These are phyloP conservation scores for Atkinsonella texensis DNA, from an alignment of 2,329 filamentous ascomycete species.

Conservation along the genomic window DNA sequence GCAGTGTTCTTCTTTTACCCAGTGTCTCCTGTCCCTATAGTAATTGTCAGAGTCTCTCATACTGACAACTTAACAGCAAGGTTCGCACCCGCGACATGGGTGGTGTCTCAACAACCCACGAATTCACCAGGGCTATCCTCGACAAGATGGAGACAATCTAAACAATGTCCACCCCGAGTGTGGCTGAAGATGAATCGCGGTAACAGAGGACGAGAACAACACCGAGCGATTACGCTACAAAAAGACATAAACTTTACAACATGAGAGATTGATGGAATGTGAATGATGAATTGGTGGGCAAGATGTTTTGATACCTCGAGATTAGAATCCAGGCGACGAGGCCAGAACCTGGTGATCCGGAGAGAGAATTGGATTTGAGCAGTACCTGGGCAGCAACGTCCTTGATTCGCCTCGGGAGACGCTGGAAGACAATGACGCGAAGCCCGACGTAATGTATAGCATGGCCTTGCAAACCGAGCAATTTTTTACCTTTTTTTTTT, in stretches of 20 bases:
- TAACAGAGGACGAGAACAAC: neutral
- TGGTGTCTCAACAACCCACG: constrained; percentile 75
- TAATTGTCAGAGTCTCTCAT: neutral
- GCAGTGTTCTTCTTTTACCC: constrained; percentile 19
- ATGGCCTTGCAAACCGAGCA: constrained; percentile 6
- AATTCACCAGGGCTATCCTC: constrained; percentile 90
- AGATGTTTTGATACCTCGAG: constrained; percentile 3
- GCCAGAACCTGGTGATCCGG: neutral
- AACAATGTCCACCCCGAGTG: constrained; percentile 14
- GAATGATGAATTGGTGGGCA: neutral
- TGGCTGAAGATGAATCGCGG: neutral
- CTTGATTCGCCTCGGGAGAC: neutral
- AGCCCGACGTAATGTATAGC: constrained; percentile 5
- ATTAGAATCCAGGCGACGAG: neutral
- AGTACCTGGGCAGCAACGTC: neutral
- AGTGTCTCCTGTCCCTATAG: neutral
- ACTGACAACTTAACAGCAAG: constrained; percentile 49
- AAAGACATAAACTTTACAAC: neutral
- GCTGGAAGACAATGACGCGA: neutral
- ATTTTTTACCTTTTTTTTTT: neutral
- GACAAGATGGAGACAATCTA: constrained; percentile 83
- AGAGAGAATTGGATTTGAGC: neutral
- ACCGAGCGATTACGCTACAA: neutral
- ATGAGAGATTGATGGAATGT: neutral
- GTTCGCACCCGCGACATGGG: constrained; percentile 93